These are phyloP conservation scores for Penicillium sp. DNA, from an alignment of 2,329 filamentous ascomycete species.

Conservation along the genomic window DNA sequence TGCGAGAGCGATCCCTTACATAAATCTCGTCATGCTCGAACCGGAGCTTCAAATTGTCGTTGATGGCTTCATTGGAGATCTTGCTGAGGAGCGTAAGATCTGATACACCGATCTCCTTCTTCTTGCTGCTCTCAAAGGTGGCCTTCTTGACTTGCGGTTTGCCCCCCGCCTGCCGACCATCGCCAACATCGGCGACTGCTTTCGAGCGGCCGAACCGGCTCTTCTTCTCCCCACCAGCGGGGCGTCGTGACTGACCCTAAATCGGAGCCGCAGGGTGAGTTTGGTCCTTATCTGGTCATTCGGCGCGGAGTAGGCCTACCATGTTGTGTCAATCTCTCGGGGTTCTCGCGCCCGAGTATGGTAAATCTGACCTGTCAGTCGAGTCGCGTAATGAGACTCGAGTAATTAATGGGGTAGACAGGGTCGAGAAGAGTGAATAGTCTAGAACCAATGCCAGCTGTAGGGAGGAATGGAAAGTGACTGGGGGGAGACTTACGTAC, in stretches of 20 bases:
- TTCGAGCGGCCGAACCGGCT: slow-evolving; percentile 46
- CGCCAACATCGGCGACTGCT: slow-evolving; percentile 43
- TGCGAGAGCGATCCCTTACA: slow-evolving; percentile 47
- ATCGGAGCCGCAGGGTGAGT: slow-evolving; percentile 21
- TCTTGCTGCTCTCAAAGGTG: slow-evolving; percentile 92
- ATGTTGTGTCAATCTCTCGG: slow-evolving; percentile 35
- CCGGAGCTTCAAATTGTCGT: slow-evolving; percentile 97
- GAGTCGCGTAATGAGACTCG: not conserved
- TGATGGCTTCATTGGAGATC: slow-evolving; percentile 98
- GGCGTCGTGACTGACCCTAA: slow-evolving; percentile 47
- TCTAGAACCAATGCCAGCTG: slow-evolving; percentile 7
- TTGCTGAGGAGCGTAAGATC: slow-evolving; percentile 97
- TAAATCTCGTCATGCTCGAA: slow-evolving; percentile 98
- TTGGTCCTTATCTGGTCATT: not conserved
- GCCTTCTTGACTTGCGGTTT: slow-evolving; percentile 86
- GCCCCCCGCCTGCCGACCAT: slow-evolving; percentile 46
- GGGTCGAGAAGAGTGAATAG: slow-evolving; percentile 7
- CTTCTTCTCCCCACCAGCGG: slow-evolving; percentile 45
- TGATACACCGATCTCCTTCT: slow-evolving; percentile 98
- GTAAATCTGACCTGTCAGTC: slow-evolving; percentile 30
- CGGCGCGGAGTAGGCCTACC: slow-evolving; percentile 25
- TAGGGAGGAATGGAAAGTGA: slow-evolving; percentile 9
- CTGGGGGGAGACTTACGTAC: slow-evolving; percentile 25
- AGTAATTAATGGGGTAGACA: not conserved
- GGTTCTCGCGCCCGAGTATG: slow-evolving; percentile 31